Evolutionary conservation across 495 filamentous ascomycete species (phyloP), one percentile per base, ranked within the genome.

Genomic region (Hypoxylon perforatum): DNA sequence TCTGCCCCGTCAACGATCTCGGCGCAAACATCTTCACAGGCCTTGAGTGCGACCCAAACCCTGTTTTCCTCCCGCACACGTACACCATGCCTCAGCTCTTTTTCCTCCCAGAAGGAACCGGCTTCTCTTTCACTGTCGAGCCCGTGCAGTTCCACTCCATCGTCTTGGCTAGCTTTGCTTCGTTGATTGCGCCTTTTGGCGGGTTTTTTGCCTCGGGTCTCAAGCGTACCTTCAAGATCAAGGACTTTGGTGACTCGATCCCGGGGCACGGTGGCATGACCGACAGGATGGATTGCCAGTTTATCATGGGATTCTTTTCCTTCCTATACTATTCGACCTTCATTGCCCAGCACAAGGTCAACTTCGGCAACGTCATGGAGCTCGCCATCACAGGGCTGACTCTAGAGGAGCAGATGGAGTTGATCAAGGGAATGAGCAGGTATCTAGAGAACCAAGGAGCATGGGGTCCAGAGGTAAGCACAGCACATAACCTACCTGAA

Each of bases 201-300:
- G 96, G 96, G 33, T 99, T 99, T 84, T 99, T 99, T 73, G 96
- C 96, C 2, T 97, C 93, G 19, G 96, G 96, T 11, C 84, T 99
- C 68, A 99, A 99, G 85, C 91, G 96, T 9, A 96, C 95, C 8
- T 99, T 99, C 85, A 97, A 98, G 81, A 95, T 99, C 81, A 99
- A 99, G 82, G 96, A 99, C 80, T 99, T 99, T 76, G 96, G 96
- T 72, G 92, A 99, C 75, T 92, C 91, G 17, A 98, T 99, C 67
- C 96, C 96, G 1, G 96, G 96, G 36, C 96, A 99, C 71, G 96
- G 96, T 49, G 96, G 96, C 65, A 98, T 99, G 78, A 99, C 96
- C 6, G 96, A 99, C 76, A 89, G 96, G 21, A 98, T 99, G 96
- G 96, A 99, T 72, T 99, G 96, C 79, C 96, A 99, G 74, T 97